phyloP scores from a whole-genome alignment of 2,329 filamentous ascomycete species.

The Cladophialophora carrionii region DNA sequence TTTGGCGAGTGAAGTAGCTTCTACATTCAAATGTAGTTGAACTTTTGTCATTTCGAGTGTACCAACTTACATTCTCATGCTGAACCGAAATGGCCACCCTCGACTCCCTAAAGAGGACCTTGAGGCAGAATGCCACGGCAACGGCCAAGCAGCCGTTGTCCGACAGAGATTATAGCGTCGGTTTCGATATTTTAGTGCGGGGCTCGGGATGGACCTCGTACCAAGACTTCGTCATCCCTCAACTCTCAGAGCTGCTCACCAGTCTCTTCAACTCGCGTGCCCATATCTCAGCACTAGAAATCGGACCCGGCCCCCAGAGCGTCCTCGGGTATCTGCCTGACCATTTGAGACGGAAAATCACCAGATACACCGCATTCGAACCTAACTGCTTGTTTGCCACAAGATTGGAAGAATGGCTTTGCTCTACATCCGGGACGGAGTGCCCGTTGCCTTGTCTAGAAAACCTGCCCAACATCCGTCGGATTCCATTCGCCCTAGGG shows the following conservation, averaged over 20 bases:
- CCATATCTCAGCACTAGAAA: constrained; percentile 60
- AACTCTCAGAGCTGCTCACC: constrained; percentile 50
- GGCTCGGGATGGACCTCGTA: constrained; percentile 49
- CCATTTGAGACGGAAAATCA: constrained; percentile 50
- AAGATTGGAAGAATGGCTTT: constrained; percentile 51
- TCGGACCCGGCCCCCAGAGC: constrained; percentile 62
- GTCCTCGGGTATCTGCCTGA: constrained; percentile 56
- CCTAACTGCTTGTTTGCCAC: constrained; percentile 55
- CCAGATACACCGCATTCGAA: constrained; percentile 60
- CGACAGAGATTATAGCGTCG: constrained; percentile 55
- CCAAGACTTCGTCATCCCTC: constrained; percentile 57
- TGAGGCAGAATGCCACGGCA: constrained; percentile 43
- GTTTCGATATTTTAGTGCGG: constrained; percentile 52
- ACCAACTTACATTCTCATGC: background rate
- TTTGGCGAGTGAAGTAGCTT: background rate
- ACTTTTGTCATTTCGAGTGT: background rate
- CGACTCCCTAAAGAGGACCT: constrained; percentile 48
- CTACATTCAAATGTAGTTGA: background rate
- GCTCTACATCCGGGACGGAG: constrained; percentile 37
- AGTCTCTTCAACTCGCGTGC: constrained; percentile 49
- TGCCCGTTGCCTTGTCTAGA: constrained; percentile 51
- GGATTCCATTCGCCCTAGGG: constrained; percentile 47
- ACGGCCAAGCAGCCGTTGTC: constrained; percentile 46
- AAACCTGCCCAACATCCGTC: constrained; percentile 47
- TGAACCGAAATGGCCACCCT: constrained; percentile 51